Evolutionary conservation across 2,329 filamentous ascomycete species (phyloP), one percentile per base, ranked within the genome.

Genomic region (Fusarium sp.): DNA sequence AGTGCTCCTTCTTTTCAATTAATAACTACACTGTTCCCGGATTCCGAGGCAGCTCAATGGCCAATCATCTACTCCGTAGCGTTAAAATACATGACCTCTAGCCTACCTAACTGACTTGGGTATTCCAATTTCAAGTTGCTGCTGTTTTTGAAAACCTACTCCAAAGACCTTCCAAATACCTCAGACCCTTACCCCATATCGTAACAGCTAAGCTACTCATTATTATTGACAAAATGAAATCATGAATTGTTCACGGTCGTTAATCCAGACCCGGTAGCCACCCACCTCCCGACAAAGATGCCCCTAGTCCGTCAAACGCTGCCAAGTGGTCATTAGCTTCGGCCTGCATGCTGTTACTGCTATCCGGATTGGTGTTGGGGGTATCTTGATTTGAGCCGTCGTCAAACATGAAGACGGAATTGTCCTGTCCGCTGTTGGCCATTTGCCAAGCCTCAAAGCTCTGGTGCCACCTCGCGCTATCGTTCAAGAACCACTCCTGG

Each of bases 401-500:
- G 30, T 72, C 66, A 68, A 80, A 79, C 57, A 78, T 68, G 50
- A 80, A 80, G 8, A 77, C 65, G 12, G 72, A 69, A 10, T 65
- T 73, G 27, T 73, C 67, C 37, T 77, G 66, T 3, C 70, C 71
- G 30, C 66, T 60, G 57, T 71, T 74, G 30, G 79, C 76, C 57
- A 84, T 76, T 36, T 82, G 84, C 87, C 87, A 89, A 3, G 82
- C 78, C 58, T 88, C 83, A 71, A 89, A 89, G 64, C 87, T 84
- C 58, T 88, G 86, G 62, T 89, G 86, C 86, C 87, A 89, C 64
- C 82, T 86, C 28, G 85, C 86, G 16, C 87, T 84, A 63, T 89
- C 88, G 56, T 83, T 88, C 18, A 89, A 76, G 70, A 88, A 87
- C 86, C 86, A 90, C 40, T 89, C 86, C 65, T 87, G 84, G 9